A percentile compares a stretch with the other conserved stretches of the same genome.
Evolutionary conservation across 1,284 basidiomycete species (phyloP).

Genomic region (Apiotrichum gracile): DNA sequence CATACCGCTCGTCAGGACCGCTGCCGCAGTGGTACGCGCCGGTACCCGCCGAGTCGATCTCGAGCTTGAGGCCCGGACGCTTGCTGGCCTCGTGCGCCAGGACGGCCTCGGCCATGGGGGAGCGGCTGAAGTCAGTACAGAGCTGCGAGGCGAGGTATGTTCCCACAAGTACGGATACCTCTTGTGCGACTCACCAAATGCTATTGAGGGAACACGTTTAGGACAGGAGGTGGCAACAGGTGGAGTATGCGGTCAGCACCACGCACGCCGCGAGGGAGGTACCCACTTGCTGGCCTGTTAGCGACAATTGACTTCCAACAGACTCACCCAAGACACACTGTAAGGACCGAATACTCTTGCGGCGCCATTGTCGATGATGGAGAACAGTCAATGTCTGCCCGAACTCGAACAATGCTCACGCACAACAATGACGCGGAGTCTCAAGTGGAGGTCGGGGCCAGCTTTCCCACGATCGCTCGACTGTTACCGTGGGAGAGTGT

Average conservation of each 20-base stretch:
- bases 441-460: no score
- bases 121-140: conserved; percentile 24
- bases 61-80: conserved; percentile 25
- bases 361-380: conserved; percentile 1
- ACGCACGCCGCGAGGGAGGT: no score
- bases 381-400: no score
- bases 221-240: no score
- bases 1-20: conserved; percentile 41
- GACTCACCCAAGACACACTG: conserved; percentile 46
- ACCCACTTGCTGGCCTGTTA: conserved; percentile 32
- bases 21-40: conserved; percentile 49
- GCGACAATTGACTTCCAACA: not conserved
- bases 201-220: conserved; percentile 16
- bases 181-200: conserved; percentile 22
- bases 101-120: conserved; percentile 49
- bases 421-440: no score
- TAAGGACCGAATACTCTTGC: conserved; percentile 35
- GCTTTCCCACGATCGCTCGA: no score
- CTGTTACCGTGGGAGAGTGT: no score
- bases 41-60: conserved; percentile 47
- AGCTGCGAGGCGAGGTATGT: not conserved
- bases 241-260: no score
- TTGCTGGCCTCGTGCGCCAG: conserved; percentile 34
- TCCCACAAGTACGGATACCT: not conserved
- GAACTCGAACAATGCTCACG: no score